Conservation (phyloP, 2,329 filamentous ascomycete species). For the Xylariaceae sp. region DNA sequence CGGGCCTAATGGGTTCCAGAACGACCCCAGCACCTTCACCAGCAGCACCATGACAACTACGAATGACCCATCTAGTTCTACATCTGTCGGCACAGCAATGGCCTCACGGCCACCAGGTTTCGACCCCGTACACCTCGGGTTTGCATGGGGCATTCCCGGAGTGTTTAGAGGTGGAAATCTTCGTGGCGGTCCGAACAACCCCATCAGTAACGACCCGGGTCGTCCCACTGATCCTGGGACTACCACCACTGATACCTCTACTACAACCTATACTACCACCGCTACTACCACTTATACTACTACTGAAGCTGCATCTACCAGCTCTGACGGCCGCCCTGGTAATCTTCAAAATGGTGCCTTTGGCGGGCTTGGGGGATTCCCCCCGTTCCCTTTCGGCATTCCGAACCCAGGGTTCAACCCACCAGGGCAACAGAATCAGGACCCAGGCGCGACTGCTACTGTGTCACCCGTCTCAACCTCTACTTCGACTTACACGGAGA, state of each 20-base stretch:
- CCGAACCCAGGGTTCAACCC: not conserved
- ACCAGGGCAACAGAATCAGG: not conserved
- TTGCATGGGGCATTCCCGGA: not conserved
- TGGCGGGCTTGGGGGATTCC: not conserved
- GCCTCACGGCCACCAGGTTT: not conserved
- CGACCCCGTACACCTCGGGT: not conserved
- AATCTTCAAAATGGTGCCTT: not conserved
- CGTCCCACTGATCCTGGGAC: not conserved
- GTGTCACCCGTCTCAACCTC: not conserved
- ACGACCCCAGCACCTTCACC: not conserved
- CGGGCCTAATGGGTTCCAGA: not conserved
- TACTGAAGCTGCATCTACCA: not conserved
- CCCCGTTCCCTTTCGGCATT: not conserved
- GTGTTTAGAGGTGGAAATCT: not conserved
- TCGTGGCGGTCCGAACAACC: not conserved
- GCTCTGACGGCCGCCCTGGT: not conserved
- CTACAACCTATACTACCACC: not conserved
- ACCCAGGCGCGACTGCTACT: not conserved
- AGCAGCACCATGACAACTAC: not conserved
- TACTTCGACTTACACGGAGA: not conserved
- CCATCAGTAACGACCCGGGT: not conserved
- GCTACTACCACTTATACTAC: not conserved
- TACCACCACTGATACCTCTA: not conserved
- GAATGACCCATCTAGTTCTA: not conserved
- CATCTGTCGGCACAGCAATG: not conserved